Evolutionary conservation across 768 basidiomycete species (phyloP).

Genomic region (Mycena polygramma): DNA sequence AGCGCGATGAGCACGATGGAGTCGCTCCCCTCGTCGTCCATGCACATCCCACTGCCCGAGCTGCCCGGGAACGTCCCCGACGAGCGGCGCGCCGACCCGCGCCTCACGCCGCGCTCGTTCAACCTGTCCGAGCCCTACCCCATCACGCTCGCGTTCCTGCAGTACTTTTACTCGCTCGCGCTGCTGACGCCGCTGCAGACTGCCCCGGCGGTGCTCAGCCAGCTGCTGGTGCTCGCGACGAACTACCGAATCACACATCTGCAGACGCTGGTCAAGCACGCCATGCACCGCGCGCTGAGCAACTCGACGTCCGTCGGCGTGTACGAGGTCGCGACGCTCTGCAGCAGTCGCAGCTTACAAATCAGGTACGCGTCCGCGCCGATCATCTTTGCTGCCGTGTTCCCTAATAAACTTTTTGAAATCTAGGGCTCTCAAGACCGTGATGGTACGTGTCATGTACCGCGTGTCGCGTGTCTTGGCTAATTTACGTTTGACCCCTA

Average conservation of each 20-base stretch:
- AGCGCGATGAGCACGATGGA: slow-evolving; percentile 70
- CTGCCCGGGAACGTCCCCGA: slow-evolving; percentile 64
- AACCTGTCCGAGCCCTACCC: slow-evolving; percentile 91
- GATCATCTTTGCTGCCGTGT: background rate
- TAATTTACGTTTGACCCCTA: slow-evolving; percentile 43
- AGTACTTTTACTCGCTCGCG: slow-evolving; percentile 93
- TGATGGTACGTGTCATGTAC: slow-evolving; percentile 69
- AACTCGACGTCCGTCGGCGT: slow-evolving; percentile 91
- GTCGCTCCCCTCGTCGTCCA: slow-evolving; percentile 68
- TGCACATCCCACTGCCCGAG: slow-evolving; percentile 75
- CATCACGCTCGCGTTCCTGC: slow-evolving; percentile 88
- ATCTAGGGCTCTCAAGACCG: slow-evolving; percentile 77
- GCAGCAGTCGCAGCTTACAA: slow-evolving; percentile 89
- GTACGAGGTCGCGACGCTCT: slow-evolving; percentile 95
- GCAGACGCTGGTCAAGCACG: slow-evolving; percentile 87
- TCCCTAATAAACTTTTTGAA: slow-evolving; percentile 14
- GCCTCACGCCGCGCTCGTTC: slow-evolving; percentile 83
- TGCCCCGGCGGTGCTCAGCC: slow-evolving; percentile 89
- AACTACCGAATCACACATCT: slow-evolving; percentile 87
- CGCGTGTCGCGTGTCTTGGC: slow-evolving; percentile 24
- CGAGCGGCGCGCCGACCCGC: slow-evolving; percentile 77
- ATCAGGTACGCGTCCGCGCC: slow-evolving; percentile 70
- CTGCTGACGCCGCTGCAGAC: slow-evolving; percentile 93
- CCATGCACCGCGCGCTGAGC: slow-evolving; percentile 90
- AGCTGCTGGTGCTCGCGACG: slow-evolving; percentile 85